A percentile compares a stretch with the other conserved stretches of the same genome.
Evolutionary conservation across 306 rosid species (phyloP).

Genomic region (Cicer bijugum): DNA sequence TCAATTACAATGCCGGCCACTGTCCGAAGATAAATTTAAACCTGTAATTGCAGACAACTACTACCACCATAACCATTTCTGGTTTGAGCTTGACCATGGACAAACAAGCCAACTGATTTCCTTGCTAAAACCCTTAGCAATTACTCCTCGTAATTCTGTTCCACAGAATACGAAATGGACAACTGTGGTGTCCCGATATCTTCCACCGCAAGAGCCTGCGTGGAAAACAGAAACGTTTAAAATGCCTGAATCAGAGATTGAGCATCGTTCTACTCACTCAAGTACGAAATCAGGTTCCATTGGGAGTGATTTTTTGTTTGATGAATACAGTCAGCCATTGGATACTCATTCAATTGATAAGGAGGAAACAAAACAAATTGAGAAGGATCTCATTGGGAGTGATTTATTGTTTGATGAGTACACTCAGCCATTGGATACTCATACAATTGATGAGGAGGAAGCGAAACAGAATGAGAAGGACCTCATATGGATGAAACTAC

Average conservation of each 20-base stretch:
- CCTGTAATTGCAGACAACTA: slow-evolving; percentile 70
- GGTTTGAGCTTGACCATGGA: slow-evolving; percentile 88
- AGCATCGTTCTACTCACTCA: slow-evolving; percentile 38
- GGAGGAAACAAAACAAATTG: slow-evolving; percentile 51
- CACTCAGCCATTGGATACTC: slow-evolving; percentile 50
- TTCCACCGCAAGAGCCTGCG: slow-evolving; percentile 41
- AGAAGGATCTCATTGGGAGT: slow-evolving; percentile 48
- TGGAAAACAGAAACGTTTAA: slow-evolving; percentile 49
- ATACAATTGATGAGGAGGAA: slow-evolving; percentile 38
- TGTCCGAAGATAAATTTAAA: slow-evolving; percentile 72
- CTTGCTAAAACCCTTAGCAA: slow-evolving; percentile 53
- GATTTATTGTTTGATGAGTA: slow-evolving; percentile 47
- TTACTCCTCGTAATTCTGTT: slow-evolving; percentile 46
- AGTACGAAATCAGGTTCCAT: slow-evolving; percentile 49
- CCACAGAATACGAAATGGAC: slow-evolving; percentile 45
- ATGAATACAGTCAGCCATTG: slow-evolving; percentile 48
- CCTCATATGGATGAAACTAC: slow-evolving; percentile 56
- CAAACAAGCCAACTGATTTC: slow-evolving; percentile 63
- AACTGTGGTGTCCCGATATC: slow-evolving; percentile 42
- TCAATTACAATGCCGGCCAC: slow-evolving; percentile 67
- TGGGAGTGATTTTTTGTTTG: slow-evolving; percentile 48
- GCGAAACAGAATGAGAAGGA: slow-evolving; percentile 55
- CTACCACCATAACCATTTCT: slow-evolving; percentile 57
- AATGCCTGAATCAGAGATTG: slow-evolving; percentile 43
- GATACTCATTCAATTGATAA: slow-evolving; percentile 45